Conservation (phyloP, 2,329 filamentous ascomycete genomes). For the Fusarium anthophilum region DNA sequence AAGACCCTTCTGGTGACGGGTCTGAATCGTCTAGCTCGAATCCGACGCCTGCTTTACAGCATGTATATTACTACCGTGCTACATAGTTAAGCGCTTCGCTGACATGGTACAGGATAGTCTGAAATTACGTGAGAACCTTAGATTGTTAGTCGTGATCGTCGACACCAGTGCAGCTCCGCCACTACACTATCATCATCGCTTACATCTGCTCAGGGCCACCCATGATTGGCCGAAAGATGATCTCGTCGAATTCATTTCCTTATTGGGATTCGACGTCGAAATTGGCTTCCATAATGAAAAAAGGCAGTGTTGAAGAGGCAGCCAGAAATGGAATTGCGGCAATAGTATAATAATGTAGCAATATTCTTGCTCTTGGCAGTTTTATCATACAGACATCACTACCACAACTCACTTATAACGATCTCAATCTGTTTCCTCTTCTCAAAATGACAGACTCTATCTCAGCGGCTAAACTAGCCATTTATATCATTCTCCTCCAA, state of each 20-base stretch:
- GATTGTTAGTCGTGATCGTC: neutral
- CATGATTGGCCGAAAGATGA: neutral
- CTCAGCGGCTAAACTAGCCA: conserved; percentile 2
- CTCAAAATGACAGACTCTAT: conserved; percentile 7
- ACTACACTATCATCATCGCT: neutral
- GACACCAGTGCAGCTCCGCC: neutral
- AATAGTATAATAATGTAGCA: neutral
- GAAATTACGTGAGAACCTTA: neutral
- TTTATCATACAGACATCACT: neutral
- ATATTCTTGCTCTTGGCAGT: neutral
- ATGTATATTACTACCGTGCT: neutral
- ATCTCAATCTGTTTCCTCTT: neutral
- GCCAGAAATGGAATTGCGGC: neutral
- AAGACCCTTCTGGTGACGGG: neutral
- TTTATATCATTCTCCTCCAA: conserved; percentile 5
- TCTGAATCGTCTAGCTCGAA: neutral
- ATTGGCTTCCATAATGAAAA: neutral
- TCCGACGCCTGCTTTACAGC: neutral
- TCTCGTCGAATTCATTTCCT: neutral
- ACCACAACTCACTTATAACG: neutral
- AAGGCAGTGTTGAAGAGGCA: neutral
- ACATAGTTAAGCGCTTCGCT: neutral
- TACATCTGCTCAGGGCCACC: neutral
- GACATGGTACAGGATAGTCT: neutral
- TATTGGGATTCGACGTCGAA: neutral